phyloP scores from a whole-genome alignment of 371 early-diverging fungal genomes.

The Chytridium lagenaria region DNA sequence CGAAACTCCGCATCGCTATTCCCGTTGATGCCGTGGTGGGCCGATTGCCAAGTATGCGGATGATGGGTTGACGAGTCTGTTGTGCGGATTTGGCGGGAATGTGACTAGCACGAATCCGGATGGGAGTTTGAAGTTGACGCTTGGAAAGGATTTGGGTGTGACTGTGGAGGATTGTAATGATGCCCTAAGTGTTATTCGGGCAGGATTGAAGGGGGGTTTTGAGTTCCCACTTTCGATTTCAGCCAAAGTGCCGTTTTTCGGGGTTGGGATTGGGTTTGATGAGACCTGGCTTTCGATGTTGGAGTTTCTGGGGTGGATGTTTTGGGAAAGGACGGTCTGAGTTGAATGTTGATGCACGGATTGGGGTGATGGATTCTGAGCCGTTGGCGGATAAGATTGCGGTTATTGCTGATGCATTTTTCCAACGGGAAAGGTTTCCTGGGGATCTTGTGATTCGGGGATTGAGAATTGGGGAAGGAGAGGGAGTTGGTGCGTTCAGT shows the following conservation, averaged over 20 bases:
- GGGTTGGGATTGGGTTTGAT: conserved; percentile 32
- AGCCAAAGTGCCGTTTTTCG: conserved; percentile 41
- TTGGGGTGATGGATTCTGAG: conserved; percentile 33
- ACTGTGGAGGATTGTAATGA: conserved; percentile 24
- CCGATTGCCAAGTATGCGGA: conserved; percentile 17
- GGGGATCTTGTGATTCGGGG: conserved; percentile 27
- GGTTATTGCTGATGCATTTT: conserved; percentile 29
- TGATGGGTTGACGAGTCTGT: neutral
- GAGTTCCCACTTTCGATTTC: conserved; percentile 33
- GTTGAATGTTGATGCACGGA: conserved; percentile 17
- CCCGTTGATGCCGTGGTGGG: conserved; percentile 11
- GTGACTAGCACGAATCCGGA: neutral
- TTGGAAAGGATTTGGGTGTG: conserved; percentile 22
- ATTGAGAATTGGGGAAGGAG: conserved; percentile 18
- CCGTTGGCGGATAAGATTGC: conserved; percentile 31
- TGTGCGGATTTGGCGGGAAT: conserved; percentile 6
- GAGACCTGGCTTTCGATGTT: conserved; percentile 10
- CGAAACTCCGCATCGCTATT: conserved; percentile 28
- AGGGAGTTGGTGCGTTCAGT: conserved; percentile 35
- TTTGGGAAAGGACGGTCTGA: conserved; percentile 17
- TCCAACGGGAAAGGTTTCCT: conserved; percentile 17
- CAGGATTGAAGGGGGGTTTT: conserved; percentile 20
- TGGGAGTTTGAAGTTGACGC: neutral
- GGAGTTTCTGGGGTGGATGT: conserved; percentile 27
- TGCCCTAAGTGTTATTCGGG: conserved; percentile 30